A percentile compares a stretch with the other conserved stretches of the same genome.
These are phyloP conservation scores for Hanseniaspora lachancei DNA, from an alignment of 805 yeast genomes.

Conservation along the genomic window DNA sequence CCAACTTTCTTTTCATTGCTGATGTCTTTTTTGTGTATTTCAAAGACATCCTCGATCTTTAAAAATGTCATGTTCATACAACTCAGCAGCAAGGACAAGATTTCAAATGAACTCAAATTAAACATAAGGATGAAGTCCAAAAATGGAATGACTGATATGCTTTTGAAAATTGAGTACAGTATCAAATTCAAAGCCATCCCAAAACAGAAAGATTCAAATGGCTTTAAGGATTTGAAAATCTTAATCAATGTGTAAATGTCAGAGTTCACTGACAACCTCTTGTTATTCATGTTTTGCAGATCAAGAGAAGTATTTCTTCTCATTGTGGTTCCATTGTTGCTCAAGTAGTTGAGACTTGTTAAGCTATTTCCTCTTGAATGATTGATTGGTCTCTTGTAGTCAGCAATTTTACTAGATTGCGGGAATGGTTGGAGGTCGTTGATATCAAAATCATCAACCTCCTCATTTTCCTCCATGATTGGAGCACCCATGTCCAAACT, in stretches of 20 bases:
- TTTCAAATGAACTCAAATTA: slow-evolving; percentile 22
- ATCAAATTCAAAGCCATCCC: slow-evolving; percentile 15
- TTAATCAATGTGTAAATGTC: background rate
- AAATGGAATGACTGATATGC: slow-evolving; percentile 11
- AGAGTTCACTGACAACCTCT: background rate
- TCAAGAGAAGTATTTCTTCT: background rate
- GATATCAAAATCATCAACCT: slow-evolving; percentile 4
- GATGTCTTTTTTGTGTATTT: slow-evolving; percentile 16
- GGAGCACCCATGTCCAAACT: background rate
- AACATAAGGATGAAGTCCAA: slow-evolving; percentile 9
- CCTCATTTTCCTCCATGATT: background rate
- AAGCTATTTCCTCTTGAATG: background rate
- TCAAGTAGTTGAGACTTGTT: background rate
- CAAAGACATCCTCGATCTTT: slow-evolving; percentile 7
- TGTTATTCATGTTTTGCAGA: background rate
- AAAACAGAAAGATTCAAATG: slow-evolving; percentile 15
- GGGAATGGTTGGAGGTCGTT: slow-evolving; percentile 11
- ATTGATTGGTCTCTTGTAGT: background rate
- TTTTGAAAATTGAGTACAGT: slow-evolving; percentile 12
- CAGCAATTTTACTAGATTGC: background rate
- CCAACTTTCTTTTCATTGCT: background rate
- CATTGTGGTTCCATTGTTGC: background rate
- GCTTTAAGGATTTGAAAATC: slow-evolving; percentile 19
- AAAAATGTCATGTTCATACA: slow-evolving; percentile 22
- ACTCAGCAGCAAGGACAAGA: slow-evolving; percentile 24